Evolutionary conservation across 352 stramenopile genomes (phyloP).

Genomic region (Pythium guiyangense): DNA sequence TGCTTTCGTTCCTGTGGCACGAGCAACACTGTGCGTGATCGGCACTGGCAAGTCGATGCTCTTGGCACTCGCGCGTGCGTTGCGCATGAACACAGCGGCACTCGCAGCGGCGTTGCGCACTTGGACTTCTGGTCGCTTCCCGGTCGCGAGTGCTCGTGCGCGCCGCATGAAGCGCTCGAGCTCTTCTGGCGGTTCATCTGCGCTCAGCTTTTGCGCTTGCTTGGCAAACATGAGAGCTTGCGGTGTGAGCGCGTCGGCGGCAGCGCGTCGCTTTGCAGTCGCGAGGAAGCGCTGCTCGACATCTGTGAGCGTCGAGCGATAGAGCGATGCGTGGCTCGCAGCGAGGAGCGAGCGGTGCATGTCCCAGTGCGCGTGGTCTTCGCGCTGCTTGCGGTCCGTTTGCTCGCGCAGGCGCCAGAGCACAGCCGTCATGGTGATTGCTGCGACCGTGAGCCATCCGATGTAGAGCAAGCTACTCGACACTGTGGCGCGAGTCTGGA

Average conservation of each 20-base stretch:
- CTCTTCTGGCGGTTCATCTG: constrained; percentile 6
- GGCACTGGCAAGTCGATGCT: background rate
- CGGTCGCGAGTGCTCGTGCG: constrained; percentile 6
- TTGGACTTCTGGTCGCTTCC: constrained; percentile 3
- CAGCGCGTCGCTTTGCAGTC: background rate
- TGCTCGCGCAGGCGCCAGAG: constrained; percentile 16
- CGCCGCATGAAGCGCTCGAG: constrained; percentile 17
- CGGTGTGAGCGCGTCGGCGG: background rate
- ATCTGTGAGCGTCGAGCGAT: constrained; percentile 1
- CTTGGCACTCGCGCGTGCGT: constrained; percentile 2
- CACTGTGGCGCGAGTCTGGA: constrained; percentile 12
- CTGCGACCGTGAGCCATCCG: constrained; percentile 44
- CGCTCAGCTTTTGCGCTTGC: constrained; percentile 2
- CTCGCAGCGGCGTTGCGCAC: constrained; percentile 2
- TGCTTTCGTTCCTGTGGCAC: too few species aligned
- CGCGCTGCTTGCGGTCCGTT: constrained; percentile 13
- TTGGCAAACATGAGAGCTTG: constrained; percentile 9
- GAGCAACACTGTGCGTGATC: too few species aligned
- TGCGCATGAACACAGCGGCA: constrained; percentile 11
- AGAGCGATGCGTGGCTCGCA: background rate
- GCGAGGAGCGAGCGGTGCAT: constrained; percentile 14
- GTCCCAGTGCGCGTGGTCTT: constrained; percentile 15
- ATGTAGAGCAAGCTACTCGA: constrained; percentile 56
- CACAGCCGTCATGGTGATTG: constrained; percentile 16
- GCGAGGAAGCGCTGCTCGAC: constrained; percentile 8